phyloP scores from a whole-genome alignment of 1,139 yeast genomes.

The Diutina neorugosa region DNA sequence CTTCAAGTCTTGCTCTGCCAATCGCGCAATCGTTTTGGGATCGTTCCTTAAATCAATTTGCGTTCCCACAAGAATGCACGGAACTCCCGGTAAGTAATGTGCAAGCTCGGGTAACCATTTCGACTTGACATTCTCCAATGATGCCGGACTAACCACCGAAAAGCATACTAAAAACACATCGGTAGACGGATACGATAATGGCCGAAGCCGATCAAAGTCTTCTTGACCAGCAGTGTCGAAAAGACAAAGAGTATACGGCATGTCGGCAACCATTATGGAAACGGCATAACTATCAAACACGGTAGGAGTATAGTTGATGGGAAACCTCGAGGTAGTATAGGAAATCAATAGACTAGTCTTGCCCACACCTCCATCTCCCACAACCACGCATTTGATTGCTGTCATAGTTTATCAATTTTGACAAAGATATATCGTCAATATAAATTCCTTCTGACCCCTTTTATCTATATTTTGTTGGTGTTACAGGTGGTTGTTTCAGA shows the following conservation, averaged over 20 bases:
- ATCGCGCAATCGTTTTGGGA: constrained; percentile 75
- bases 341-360: constrained; percentile 60
- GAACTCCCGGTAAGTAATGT: constrained; percentile 96
- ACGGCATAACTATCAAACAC: constrained; percentile 90
- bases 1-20: constrained; percentile 77
- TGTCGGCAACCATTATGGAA: constrained; percentile 96
- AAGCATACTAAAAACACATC: constrained; percentile 93
- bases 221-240: constrained; percentile 99
- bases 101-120: constrained; percentile 98
- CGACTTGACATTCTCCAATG: constrained; percentile 92
- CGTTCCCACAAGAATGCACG: constrained; percentile 91
- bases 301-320: constrained; percentile 83
- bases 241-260: constrained; percentile 89
- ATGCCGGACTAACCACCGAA: constrained; percentile 90
- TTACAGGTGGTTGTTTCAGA: neutral
- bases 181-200: constrained; percentile 90
- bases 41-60: constrained; percentile 92
- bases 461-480: too few relatives aligned
- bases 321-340: constrained; percentile 76
- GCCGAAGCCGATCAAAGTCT: constrained; percentile 95
- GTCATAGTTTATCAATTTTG: neutral
- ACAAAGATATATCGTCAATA: too few relatives aligned
- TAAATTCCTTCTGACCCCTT: too few relatives aligned
- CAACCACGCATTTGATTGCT: constrained; percentile 86
- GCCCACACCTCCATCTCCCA: constrained; percentile 98